These are phyloP conservation scores for Helianthus tuberosus DNA, from an alignment of 129 eudicot species.

Conservation along the genomic window DNA sequence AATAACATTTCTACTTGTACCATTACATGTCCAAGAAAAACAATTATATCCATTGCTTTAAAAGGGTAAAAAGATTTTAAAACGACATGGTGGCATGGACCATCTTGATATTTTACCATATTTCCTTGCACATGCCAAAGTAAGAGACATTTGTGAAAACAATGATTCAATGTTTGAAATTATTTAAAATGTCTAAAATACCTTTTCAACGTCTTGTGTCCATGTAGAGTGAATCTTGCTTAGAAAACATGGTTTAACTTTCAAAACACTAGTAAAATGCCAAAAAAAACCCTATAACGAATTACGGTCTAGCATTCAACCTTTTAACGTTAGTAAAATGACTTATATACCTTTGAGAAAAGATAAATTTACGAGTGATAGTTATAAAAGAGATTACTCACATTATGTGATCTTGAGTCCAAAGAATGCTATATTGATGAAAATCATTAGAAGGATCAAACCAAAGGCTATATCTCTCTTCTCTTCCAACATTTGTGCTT, in stretches of 20 bases:
- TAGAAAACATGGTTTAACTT: neutral
- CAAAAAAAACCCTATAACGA: neutral
- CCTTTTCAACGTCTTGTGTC: neutral
- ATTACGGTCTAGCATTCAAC: no score
- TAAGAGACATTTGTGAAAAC: neutral
- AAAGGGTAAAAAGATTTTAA: slow-evolving; percentile 13
- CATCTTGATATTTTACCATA: slow-evolving; percentile 16
- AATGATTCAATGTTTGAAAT: neutral
- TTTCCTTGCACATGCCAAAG: neutral
- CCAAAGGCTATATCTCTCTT: slow-evolving; percentile 68
- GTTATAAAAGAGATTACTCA: slow-evolving; percentile 10
- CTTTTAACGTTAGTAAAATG: neutral
- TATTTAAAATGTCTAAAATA: no score
- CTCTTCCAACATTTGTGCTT: slow-evolving; percentile 72
- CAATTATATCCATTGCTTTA: slow-evolving; percentile 15
- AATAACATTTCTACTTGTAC: slow-evolving; percentile 5
- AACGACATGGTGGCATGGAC: slow-evolving; percentile 9
- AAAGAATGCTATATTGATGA: slow-evolving; percentile 63
- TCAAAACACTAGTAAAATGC: neutral
- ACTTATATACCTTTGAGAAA: neutral
- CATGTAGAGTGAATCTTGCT: neutral
- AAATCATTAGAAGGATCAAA: slow-evolving; percentile 66
- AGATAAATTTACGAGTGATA: neutral
- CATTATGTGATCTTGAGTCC: slow-evolving; percentile 62
- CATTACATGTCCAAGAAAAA: slow-evolving; percentile 11